Evolutionary conservation across 495 filamentous ascomycete genomes (phyloP).

Genomic region (Aspergillus affinis): DNA sequence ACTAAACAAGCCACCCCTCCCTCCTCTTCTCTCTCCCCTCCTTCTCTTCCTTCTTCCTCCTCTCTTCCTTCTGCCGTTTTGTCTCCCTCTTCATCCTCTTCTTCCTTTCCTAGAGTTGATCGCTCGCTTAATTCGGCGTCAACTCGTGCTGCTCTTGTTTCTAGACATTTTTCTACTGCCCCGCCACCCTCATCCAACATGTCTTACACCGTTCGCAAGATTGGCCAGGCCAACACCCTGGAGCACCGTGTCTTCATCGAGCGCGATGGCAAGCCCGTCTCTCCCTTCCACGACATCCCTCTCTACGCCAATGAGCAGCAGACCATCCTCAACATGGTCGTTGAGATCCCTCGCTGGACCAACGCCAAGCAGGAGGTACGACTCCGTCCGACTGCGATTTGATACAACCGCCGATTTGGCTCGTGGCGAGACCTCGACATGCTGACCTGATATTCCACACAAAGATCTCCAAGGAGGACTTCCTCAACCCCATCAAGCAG

Average conservation of each 20-base stretch:
- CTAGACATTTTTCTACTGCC: slow-evolving; percentile 29
- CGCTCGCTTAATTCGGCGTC: slow-evolving; percentile 24
- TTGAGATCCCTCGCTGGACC: slow-evolving; percentile 99
- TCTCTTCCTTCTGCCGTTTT: slow-evolving; percentile 21
- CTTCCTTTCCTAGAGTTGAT: slow-evolving; percentile 19
- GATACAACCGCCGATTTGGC: background rate
- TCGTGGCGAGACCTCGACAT: background rate
- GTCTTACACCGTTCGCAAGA: slow-evolving; percentile 72
- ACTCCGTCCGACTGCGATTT: background rate
- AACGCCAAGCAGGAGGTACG: slow-evolving; percentile 97
- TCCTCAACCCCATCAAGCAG: slow-evolving; percentile 95
- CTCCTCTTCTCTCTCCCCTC: slow-evolving; percentile 31
- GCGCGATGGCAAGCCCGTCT: slow-evolving; percentile 91
- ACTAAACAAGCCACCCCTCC: slow-evolving; percentile 41
- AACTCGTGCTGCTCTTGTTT: slow-evolving; percentile 26
- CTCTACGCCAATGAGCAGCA: slow-evolving; percentile 93
- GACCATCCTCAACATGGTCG: slow-evolving; percentile 97
- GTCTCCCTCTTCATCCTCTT: slow-evolving; percentile 5
- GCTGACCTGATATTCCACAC: slow-evolving; percentile 3
- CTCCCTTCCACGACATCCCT: slow-evolving; percentile 97
- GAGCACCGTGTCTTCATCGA: slow-evolving; percentile 98
- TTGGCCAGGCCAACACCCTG: slow-evolving; percentile 85
- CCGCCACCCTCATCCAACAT: slow-evolving; percentile 35
- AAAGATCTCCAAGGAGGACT: slow-evolving; percentile 95
- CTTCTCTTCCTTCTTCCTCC: slow-evolving; percentile 26